These are phyloP conservation scores for Fusarium sp. DNA, from an alignment of 2,329 filamentous ascomycete genomes.

Conservation along the genomic window DNA sequence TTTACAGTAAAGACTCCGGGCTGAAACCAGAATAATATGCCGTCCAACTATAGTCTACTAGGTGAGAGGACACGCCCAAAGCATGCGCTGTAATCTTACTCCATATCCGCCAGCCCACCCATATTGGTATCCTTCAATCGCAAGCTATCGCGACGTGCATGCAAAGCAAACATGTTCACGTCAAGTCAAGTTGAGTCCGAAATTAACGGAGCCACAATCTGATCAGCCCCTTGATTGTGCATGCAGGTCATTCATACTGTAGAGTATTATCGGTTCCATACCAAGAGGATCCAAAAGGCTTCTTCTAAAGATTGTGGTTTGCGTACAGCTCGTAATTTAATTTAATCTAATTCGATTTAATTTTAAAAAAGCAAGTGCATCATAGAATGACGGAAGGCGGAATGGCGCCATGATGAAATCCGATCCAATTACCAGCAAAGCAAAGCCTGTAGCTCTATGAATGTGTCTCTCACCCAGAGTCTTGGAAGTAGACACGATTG, in stretches of 20 bases:
- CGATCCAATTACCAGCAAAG: too few species aligned
- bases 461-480: constrained; percentile 7
- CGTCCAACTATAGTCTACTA: constrained; percentile 2
- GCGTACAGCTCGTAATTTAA: background rate
- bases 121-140: constrained; percentile 10
- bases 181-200: constrained; percentile 3
- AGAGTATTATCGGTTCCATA: background rate
- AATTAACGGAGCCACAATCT: constrained; percentile 34
- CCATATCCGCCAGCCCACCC: constrained; percentile 24
- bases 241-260: constrained; percentile 36
- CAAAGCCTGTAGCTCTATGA: too few species aligned
- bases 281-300: background rate
- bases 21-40: constrained; percentile 28
- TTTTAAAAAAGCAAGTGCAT: background rate
- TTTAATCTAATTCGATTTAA: too few species aligned
- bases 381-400: background rate
- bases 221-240: constrained; percentile 23
- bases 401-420: too few species aligned
- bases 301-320: too few species aligned
- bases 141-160: constrained; percentile 3
- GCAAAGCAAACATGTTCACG: constrained; percentile 12
- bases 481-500: background rate
- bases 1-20: constrained; percentile 20
- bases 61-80: constrained; percentile 20
- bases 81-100: constrained; percentile 37